Percentiles rank a stretch among this genome's conserved stretches.
These are phyloP conservation scores for Globisporangium ultimum DNA, from an alignment of 352 stramenopile species.

Conservation along the genomic window DNA sequence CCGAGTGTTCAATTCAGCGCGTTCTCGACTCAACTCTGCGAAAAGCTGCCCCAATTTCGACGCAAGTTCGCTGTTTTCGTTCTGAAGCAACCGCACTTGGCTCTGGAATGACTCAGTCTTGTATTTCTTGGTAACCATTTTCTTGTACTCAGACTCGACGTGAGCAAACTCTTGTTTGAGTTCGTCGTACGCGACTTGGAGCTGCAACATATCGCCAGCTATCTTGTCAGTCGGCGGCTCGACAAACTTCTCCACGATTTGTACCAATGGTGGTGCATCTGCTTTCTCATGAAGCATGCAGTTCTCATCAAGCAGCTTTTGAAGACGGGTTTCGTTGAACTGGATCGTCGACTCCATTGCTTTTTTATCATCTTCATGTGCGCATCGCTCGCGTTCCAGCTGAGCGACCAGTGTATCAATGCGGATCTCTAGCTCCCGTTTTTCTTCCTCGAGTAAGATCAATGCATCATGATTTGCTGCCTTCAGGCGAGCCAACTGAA, in stretches of 20 bases:
- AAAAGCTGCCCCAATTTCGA: constrained; percentile 34
- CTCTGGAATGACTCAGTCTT: constrained; percentile 76
- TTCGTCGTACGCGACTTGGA: constrained; percentile 27
- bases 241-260: constrained; percentile 6
- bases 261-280: constrained; percentile 1
- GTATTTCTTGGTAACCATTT: constrained; percentile 62
- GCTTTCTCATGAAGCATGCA: constrained; percentile 12
- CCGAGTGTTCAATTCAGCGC: constrained; percentile 31
- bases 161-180: constrained; percentile 19
- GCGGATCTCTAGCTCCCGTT: constrained; percentile 33
- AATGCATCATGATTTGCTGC: constrained; percentile 57
- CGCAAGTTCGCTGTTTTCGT: constrained; percentile 57
- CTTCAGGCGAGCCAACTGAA: constrained; percentile 65
- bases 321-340: constrained; percentile 13
- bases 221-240: constrained; percentile 1
- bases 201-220: constrained; percentile 25
- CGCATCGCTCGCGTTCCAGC: constrained; percentile 1
- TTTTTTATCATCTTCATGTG: neutral
- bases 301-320: constrained; percentile 31
- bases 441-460: constrained; percentile 54
- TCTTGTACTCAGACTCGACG: constrained; percentile 49
- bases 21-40: constrained; percentile 36
- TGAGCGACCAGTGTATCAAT: constrained; percentile 17
- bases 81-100: constrained; percentile 58
- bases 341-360: constrained; percentile 19